Evolutionary conservation across 495 filamentous ascomycete genomes (phyloP).

Genomic region (Aspergillus nidulans): DNA sequence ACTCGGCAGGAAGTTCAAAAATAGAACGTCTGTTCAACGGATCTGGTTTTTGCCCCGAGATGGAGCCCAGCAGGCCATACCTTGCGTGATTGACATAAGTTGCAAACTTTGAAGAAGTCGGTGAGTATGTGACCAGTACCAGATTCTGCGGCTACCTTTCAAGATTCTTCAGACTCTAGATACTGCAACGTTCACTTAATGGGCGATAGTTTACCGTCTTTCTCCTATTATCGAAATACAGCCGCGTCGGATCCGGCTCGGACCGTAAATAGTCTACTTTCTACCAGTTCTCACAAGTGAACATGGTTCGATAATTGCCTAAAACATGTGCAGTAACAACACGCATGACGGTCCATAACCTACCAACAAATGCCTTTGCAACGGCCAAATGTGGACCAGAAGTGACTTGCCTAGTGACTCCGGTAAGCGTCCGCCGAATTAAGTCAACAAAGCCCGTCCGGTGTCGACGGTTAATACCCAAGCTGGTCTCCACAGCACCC

Average conservation of each 20-base stretch:
- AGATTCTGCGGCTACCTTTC: neutral
- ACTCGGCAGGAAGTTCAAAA: slow-evolving; percentile 4
- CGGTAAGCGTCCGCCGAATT: neutral
- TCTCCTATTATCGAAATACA: neutral
- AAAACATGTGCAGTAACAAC: neutral
- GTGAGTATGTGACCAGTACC: slow-evolving; percentile 12
- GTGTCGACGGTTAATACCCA: neutral
- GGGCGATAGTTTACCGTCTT: neutral
- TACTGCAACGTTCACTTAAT: too few relatives aligned
- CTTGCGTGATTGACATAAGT: neutral
- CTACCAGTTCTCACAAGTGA: neutral
- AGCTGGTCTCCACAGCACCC: neutral
- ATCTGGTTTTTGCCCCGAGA: neutral
- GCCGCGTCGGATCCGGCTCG: slow-evolving; percentile 2
- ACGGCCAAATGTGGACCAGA: neutral
- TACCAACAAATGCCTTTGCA: neutral
- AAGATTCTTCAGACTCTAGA: too few relatives aligned
- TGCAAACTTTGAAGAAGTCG: slow-evolving; percentile 2
- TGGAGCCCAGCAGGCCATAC: neutral
- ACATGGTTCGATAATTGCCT: neutral
- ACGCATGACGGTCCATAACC: neutral
- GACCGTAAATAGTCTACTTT: slow-evolving; percentile 4
- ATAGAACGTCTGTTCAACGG: slow-evolving; percentile 3
- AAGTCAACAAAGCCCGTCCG: neutral
- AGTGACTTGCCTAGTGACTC: neutral